Evolutionary conservation across 345 rosid species (phyloP), one percentile per base, ranked within the genome.

Genomic region (Bruguiera parviflora): DNA sequence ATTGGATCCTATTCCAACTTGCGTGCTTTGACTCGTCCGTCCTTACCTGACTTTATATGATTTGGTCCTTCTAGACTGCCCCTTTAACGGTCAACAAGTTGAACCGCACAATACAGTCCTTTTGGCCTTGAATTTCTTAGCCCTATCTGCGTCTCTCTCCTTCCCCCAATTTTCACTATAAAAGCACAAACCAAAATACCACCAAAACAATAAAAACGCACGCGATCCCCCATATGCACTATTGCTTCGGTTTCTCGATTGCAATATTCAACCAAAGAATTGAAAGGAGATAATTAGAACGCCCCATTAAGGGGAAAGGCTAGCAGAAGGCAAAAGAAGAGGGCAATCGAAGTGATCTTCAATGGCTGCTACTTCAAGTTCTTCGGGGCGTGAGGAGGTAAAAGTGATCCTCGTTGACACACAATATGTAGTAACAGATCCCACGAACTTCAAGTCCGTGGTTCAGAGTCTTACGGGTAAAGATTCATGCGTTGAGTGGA

Each of bases 381-480:
- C 18, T 11, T 43, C 19, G 19, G 33, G 64, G 11, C 58, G 35
- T 29, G 72, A 64, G 65, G 75, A 71, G 46, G 84, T 81, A 59
- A 88, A 84, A 27, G 87, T 88, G 13, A 82, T 81, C 37, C 74
- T 84, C 11, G 82, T 88, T 0, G 82, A 86, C 70, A 88, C 92
- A 33, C 87, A 66, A 64, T 81, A 84, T 70, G 84, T 88, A 0
- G 79, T 82, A 63, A 69, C 88, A 9, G 90, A 86, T 60, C 62
- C 86, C 19, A 24, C n/a, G 61, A 86, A 80, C 76, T 88, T 88
- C 84, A 88, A 86, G 59, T 73, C 87, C 0, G 87, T 88, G 58
- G 92, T 88, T 73, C 92, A 88, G 69, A 76, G 80, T 53, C 92
- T 88, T 20, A 88, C 92, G 0, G 92, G 92, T 32, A 88, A 84